Percentiles rank a stretch among this genome's conserved stretches.
Conservation (phyloP, 257 asterid species). For the Solanum clarkiae region DNA sequence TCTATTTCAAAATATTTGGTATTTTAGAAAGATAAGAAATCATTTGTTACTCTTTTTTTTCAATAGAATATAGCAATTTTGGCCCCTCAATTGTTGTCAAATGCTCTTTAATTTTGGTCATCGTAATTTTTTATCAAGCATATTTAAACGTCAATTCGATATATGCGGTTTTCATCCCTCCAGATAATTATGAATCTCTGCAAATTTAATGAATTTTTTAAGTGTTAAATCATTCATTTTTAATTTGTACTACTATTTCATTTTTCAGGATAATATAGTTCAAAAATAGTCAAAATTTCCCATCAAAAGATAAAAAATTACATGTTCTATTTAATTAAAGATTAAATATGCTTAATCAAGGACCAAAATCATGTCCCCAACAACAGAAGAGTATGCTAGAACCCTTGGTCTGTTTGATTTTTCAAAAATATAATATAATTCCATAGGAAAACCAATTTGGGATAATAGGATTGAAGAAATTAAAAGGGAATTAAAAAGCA, state of each 20-base stretch:
- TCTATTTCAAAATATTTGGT: background rate
- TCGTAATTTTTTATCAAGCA: too few species aligned
- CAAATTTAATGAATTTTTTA: too few species aligned
- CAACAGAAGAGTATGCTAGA: background rate
- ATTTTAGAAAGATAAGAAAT: background rate
- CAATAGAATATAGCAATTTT: background rate
- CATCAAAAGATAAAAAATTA: too few species aligned
- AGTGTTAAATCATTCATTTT: too few species aligned
- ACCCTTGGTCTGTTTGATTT: background rate
- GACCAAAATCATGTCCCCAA: background rate
- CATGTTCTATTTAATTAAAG: too few species aligned
- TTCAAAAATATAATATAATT: background rate
- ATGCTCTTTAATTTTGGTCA: background rate
- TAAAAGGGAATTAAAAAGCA: background rate
- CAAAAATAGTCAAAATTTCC: too few species aligned
- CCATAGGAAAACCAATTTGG: background rate
- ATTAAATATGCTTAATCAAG: too few species aligned
- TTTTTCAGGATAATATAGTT: too few species aligned
- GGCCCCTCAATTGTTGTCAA: background rate
- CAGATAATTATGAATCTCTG: too few species aligned
- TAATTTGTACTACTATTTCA: too few species aligned
- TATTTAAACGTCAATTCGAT: too few species aligned
- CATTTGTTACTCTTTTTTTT: background rate
- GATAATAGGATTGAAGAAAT: background rate
- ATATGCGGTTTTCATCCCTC: too few species aligned